phyloP scores from a whole-genome alignment of 2,329 filamentous ascomycete species.

The Venturia aucupariae region DNA sequence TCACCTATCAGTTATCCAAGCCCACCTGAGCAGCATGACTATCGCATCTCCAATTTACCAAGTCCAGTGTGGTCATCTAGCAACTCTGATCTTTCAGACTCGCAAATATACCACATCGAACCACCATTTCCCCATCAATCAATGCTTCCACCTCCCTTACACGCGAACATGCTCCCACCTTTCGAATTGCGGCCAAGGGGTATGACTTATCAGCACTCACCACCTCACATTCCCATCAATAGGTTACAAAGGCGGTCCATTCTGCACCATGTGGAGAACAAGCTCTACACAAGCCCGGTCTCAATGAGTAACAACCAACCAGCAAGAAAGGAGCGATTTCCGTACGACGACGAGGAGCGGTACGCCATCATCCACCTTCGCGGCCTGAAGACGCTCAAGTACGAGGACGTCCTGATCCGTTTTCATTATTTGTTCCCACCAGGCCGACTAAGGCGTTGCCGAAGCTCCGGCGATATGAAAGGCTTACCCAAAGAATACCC shows the following conservation, averaged over 20 bases:
- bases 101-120: not conserved
- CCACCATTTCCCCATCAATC: not conserved
- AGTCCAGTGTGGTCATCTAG: slow-evolving; percentile 1
- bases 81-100: not conserved
- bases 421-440: slow-evolving; percentile 11
- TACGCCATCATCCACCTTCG: slow-evolving; percentile 13
- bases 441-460: not conserved
- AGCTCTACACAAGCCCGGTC: slow-evolving; percentile 1
- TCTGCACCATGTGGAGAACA: not conserved
- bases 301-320: not conserved
- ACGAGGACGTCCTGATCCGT: slow-evolving; percentile 8
- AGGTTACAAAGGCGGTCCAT: slow-evolving; percentile 9
- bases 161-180: not conserved
- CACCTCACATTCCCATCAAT: not conserved
- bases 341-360: slow-evolving; percentile 13
- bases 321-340: slow-evolving; percentile 5
- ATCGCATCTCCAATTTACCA: not conserved
- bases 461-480: not conserved
- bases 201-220: not conserved
- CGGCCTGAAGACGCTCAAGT: not conserved
- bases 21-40: slow-evolving; percentile 1
- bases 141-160: not conserved
- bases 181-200: not conserved
- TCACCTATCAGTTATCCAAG: not conserved
- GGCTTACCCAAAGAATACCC: slow-evolving; percentile 9